A percentile compares a stretch with the other conserved stretches of the same genome.
phyloP scores from a whole-genome alignment of 2,329 filamentous ascomycete genomes.

The Monosporascus ibericus region DNA sequence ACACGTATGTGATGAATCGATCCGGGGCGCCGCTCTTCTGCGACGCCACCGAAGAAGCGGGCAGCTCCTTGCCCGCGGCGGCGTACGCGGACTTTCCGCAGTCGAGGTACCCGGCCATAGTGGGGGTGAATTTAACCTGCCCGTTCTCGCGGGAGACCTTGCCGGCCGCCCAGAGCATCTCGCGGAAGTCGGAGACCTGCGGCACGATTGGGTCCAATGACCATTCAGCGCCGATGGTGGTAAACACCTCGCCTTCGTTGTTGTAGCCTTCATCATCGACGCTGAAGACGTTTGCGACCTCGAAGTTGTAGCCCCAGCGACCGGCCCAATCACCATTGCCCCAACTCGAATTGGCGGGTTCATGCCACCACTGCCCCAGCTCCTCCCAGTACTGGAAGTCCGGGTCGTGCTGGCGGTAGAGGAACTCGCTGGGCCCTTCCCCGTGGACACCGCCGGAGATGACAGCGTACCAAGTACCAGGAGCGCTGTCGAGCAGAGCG shows the following conservation, averaged over 20 bases:
- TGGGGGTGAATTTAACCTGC: constrained; percentile 29
- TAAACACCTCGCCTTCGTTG: constrained; percentile 31
- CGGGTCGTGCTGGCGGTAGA: constrained; percentile 32
- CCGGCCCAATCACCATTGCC: constrained; percentile 29
- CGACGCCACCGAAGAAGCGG: constrained; percentile 30
- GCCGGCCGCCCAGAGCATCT: constrained; percentile 36
- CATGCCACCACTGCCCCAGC: constrained; percentile 32
- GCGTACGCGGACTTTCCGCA: constrained; percentile 36
- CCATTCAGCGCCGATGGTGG: constrained; percentile 37
- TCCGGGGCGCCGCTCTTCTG: constrained; percentile 31
- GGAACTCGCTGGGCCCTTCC: constrained; percentile 30
- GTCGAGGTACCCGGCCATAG: constrained; percentile 35
- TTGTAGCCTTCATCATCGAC: constrained; percentile 34
- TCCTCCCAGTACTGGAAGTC: constrained; percentile 30
- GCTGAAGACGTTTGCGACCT: constrained; percentile 36
- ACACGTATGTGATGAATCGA: constrained; percentile 34
- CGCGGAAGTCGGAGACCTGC: constrained; percentile 30
- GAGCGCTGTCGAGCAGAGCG: constrained; percentile 22
- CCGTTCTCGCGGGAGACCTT: constrained; percentile 23
- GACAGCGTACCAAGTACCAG: constrained; percentile 31
- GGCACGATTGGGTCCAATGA: constrained; percentile 31
- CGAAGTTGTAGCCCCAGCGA: constrained; percentile 38
- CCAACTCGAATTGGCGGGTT: constrained; percentile 30
- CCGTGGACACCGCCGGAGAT: constrained; percentile 34
- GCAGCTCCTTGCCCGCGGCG: constrained; percentile 34